A percentile compares a stretch with the other conserved stretches of the same genome.
phyloP scores from a whole-genome alignment of 2,329 filamentous ascomycete genomes.

The Aspergillus aculeatinus region DNA sequence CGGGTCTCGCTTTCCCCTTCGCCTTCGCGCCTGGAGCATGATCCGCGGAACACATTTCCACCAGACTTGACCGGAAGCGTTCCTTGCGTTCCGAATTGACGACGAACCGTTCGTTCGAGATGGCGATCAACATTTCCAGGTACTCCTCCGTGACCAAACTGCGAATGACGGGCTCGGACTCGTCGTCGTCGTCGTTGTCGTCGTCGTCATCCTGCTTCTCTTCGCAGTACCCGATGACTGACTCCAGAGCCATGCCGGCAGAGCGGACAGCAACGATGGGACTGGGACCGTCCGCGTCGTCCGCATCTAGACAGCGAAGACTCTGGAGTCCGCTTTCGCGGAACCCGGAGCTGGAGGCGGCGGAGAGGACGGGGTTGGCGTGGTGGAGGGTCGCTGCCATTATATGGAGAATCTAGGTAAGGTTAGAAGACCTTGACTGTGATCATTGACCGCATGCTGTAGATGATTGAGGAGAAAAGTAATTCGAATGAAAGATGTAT shows the following conservation, averaged over 20 bases:
- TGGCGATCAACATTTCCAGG: slow-evolving; percentile 62
- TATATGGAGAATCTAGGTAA: slow-evolving; percentile 76
- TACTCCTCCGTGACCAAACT: slow-evolving; percentile 66
- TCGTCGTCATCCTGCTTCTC: slow-evolving; percentile 33
- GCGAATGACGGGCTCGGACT: slow-evolving; percentile 44
- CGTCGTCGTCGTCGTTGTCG: slow-evolving; percentile 22
- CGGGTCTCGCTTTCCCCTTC: slow-evolving; percentile 23
- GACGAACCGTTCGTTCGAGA: slow-evolving; percentile 64
- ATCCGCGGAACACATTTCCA: slow-evolving; percentile 23
- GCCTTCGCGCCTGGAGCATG: slow-evolving; percentile 10
- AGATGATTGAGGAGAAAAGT: too few species aligned
- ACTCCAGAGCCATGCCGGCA: slow-evolving; percentile 78
- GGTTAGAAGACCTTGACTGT: slow-evolving; percentile 22
- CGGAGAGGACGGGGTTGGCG: slow-evolving; percentile 72
- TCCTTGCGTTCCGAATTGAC: slow-evolving; percentile 42
- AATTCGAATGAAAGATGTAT: too few species aligned
- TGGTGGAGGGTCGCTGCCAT: slow-evolving; percentile 72
- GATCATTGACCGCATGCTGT: too few species aligned
- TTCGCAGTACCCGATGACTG: slow-evolving; percentile 64
- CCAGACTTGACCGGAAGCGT: slow-evolving; percentile 35
- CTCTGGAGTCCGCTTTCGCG: slow-evolving; percentile 76
- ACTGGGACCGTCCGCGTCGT: slow-evolving; percentile 46
- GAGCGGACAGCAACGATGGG: slow-evolving; percentile 85
- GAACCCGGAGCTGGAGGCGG: slow-evolving; percentile 79
- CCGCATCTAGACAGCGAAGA: slow-evolving; percentile 55